Percentiles rank a stretch among this genome's conserved stretches.
phyloP scores from a whole-genome alignment of 768 basidiomycete species.

The Termitomyces sp. region DNA sequence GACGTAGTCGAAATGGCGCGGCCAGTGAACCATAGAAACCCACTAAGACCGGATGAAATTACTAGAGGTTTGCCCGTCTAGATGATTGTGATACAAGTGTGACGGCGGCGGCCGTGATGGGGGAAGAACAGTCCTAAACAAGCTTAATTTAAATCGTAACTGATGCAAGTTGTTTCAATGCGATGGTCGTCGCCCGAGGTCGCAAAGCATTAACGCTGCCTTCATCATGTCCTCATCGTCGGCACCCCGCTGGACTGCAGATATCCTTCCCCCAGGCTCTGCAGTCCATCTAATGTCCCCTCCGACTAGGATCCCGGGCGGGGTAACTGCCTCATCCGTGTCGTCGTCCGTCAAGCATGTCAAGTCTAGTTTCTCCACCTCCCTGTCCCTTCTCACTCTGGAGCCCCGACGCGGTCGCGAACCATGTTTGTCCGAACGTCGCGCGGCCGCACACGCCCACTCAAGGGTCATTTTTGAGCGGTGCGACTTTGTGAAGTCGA shows the following conservation, averaged over 20 bases:
- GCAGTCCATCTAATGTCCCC: slow-evolving; percentile 34
- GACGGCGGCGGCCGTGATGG: background rate
- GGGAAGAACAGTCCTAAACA: slow-evolving; percentile 9
- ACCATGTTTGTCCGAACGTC: slow-evolving; percentile 41
- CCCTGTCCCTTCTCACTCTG: slow-evolving; percentile 17
- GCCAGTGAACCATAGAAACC: background rate
- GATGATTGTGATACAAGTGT: background rate
- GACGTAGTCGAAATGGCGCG: background rate
- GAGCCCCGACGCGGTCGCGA: slow-evolving; percentile 5
- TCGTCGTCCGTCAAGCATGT: slow-evolving; percentile 61
- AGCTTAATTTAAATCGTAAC: slow-evolving; percentile 14
- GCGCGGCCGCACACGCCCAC: slow-evolving; percentile 68
- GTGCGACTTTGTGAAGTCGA: slow-evolving; percentile 43
- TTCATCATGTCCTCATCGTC: slow-evolving; percentile 67
- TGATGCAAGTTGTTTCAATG: slow-evolving; percentile 7
- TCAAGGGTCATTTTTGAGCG: slow-evolving; percentile 54
- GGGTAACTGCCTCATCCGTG: slow-evolving; percentile 61
- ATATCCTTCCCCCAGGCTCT: slow-evolving; percentile 15
- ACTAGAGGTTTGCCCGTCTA: background rate
- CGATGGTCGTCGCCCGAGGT: slow-evolving; percentile 33
- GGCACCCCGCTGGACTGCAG: slow-evolving; percentile 17
- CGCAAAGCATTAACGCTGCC: slow-evolving; percentile 64
- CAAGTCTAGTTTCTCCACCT: slow-evolving; percentile 26
- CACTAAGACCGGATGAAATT: background rate
- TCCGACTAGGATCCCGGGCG: slow-evolving; percentile 46